phyloP scores from a whole-genome alignment of 106 monocot species.

The Dendrobium chrysotoxum region DNA sequence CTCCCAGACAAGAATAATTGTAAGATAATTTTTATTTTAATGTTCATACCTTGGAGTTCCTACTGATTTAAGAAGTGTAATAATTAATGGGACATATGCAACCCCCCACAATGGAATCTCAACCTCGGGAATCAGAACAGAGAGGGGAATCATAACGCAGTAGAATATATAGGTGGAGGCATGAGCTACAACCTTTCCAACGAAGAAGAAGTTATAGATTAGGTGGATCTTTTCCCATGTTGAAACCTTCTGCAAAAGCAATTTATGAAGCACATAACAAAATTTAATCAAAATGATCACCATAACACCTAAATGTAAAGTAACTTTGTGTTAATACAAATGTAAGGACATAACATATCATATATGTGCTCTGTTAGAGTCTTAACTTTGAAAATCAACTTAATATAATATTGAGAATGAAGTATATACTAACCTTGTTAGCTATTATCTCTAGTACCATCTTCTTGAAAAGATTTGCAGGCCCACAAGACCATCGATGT shows the following conservation, averaged over 20 bases:
- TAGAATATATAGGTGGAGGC: conserved; percentile 37
- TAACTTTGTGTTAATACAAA: too few relatives aligned
- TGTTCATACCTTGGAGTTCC: conserved; percentile 44
- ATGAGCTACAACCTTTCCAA: conserved; percentile 43
- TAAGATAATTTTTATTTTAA: background rate
- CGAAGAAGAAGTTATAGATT: conserved; percentile 52
- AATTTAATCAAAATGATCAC: too few relatives aligned
- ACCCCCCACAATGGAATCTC: conserved; percentile 42
- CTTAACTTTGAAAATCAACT: background rate
- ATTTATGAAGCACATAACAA: background rate
- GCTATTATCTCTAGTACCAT: conserved; percentile 34
- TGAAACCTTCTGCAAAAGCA: conserved; percentile 42
- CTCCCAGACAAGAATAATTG: background rate
- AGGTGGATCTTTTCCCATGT: conserved; percentile 35
- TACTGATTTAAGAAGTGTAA: conserved; percentile 38
- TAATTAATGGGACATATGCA: conserved; percentile 27
- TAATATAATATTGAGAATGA: background rate
- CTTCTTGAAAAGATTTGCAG: conserved; percentile 42
- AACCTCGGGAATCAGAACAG: conserved; percentile 35
- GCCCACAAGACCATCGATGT: conserved; percentile 48
- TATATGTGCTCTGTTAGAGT: too few relatives aligned
- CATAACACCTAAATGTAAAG: too few relatives aligned
- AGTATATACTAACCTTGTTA: conserved; percentile 22
- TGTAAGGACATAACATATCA: too few relatives aligned
- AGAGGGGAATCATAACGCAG: conserved; percentile 34